Conservation (phyloP, 2,329 filamentous ascomycete genomes). For the Colletotrichum tropicale region DNA sequence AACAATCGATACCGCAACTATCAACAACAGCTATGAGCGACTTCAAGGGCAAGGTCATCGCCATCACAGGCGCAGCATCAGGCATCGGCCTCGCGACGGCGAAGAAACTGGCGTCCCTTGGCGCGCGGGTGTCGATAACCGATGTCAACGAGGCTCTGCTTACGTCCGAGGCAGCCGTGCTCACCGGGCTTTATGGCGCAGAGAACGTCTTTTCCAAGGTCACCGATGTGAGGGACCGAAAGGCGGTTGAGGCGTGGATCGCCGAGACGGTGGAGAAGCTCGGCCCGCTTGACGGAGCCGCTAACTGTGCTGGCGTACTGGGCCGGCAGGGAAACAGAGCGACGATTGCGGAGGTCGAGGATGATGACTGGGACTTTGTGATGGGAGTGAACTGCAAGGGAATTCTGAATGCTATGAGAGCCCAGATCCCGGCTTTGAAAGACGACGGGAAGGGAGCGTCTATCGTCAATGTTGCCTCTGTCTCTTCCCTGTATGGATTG, state of each 20-base stretch:
- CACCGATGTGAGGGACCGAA: conserved; percentile 20
- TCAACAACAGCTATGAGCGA: background rate
- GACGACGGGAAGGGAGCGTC: conserved; percentile 35
- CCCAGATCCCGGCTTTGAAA: conserved; percentile 46
- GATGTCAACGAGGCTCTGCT: conserved; percentile 46
- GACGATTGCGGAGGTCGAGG: conserved; percentile 30
- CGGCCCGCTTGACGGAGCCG: conserved; percentile 44
- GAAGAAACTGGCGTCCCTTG: conserved; percentile 44
- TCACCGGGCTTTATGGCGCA: background rate
- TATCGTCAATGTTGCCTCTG: conserved; percentile 50
- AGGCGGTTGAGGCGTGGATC: conserved; percentile 30
- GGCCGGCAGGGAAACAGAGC: conserved; percentile 14
- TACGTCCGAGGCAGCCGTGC: conserved; percentile 10
- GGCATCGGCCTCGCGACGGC: conserved; percentile 57
- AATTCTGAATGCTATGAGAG: conserved; percentile 55
- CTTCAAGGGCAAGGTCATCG: conserved; percentile 45
- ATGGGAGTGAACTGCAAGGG: conserved; percentile 51
- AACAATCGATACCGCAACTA: background rate
- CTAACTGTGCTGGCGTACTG: conserved; percentile 39
- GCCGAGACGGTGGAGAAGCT: conserved; percentile 34
- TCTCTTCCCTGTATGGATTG: conserved; percentile 42
- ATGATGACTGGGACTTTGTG: conserved; percentile 46
- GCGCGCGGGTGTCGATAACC: conserved; percentile 50
- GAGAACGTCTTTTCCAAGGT: background rate
- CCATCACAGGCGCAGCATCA: conserved; percentile 51